Percentiles rank a stretch among this genome's conserved stretches.
Evolutionary conservation across 495 filamentous ascomycete species (phyloP).

Genomic region (Penicillium maclennaniae): DNA sequence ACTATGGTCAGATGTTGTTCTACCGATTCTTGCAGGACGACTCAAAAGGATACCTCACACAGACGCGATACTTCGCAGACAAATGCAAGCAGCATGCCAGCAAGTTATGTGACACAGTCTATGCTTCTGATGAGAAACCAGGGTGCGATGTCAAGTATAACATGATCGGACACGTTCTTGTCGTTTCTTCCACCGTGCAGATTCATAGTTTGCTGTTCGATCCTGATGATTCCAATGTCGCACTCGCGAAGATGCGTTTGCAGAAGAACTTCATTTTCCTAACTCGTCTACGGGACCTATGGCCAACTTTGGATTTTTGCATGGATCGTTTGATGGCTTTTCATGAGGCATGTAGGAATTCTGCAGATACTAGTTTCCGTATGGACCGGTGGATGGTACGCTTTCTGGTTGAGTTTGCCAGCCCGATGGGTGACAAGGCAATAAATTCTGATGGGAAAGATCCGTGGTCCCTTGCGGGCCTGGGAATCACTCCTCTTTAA

Average conservation of each 20-base stretch:
- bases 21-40: constrained; percentile 38
- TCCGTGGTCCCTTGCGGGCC: background rate
- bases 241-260: constrained; percentile 22
- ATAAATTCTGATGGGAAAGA: background rate
- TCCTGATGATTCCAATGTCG: constrained; percentile 18
- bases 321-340: constrained; percentile 33
- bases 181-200: constrained; percentile 40
- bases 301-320: constrained; percentile 34
- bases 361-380: constrained; percentile 27
- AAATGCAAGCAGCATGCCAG: constrained; percentile 36
- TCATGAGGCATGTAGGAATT: constrained; percentile 33
- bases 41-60: constrained; percentile 2
- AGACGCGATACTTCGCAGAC: constrained; percentile 23
- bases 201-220: constrained; percentile 39
- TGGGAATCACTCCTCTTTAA: background rate
- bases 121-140: constrained; percentile 22
- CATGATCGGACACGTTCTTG: constrained; percentile 41
- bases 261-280: constrained; percentile 40
- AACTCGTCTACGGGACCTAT: constrained; percentile 26
- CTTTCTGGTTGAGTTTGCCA: background rate
- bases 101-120: constrained; percentile 34
- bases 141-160: constrained; percentile 35
- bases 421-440: background rate
- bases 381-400: constrained; percentile 42
- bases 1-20: constrained; percentile 41